Base-by-base conservation (phyloP, 352 stramenopile genomes). In the Pythium aphanidermatum region DNA sequence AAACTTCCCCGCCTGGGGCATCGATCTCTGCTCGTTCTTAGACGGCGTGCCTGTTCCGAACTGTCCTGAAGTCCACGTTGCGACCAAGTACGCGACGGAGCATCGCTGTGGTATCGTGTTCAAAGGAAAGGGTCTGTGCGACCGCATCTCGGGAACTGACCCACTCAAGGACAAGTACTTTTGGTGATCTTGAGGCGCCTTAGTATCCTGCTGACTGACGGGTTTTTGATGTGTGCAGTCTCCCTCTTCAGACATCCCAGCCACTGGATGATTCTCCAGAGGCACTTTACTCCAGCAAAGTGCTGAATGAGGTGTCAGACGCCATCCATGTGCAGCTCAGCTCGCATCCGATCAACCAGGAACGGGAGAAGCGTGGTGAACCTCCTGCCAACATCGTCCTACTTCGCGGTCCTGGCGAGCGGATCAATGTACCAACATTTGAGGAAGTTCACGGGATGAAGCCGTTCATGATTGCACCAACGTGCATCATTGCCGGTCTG, bases 41-140 rank as follows among this genome's bases (percentile, higher is more conserved):
- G 44, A 92, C 36, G 69, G 67, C 27, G 52, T 90, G 16, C 57
- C 44, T 4, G 51, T 92, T 7, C 74, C 79, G 0, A 64, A 59
- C 23, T 87, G 86, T 38, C 83, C 80, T 11, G 58, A 68, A 12
- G 61, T 95, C 28, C 59, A 64, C 21, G 68, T 95, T 10, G 74
- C 72, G 32, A 86, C 70, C 23, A 95, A 95, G 58, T 86, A 95
- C 50, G 83, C 83, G 46, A 95, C 83, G 7, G 83, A 95, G 55
- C 83, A 95, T 44, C 78, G 80, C 58, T 92, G 80, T 26, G 83
- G 83, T 16, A 80, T 95, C 56, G 78, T 92, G 20, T 95, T 95
- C 46, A 87, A 90, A 37, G 80, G 83, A 7, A 49, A 65, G 2
- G 72, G 76, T 10, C 65, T 95, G 8, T 89, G 77, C 47, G 83